Evolutionary conservation across 1,284 basidiomycete species (phyloP).

Genomic region (Pseudomicrostroma phylloplanum): DNA sequence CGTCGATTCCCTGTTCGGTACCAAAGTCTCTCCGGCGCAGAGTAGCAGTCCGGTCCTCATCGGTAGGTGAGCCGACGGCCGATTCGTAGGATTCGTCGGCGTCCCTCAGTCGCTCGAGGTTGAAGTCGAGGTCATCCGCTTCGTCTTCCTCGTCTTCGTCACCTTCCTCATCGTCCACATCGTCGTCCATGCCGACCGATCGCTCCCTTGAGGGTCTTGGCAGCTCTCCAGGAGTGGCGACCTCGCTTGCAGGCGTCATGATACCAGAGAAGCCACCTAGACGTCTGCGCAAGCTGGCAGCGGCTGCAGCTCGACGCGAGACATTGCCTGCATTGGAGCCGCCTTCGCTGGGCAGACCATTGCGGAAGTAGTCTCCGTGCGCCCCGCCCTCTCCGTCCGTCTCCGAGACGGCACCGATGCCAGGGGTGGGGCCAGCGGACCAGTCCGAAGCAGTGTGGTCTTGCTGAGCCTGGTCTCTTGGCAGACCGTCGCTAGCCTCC

Average conservation of each 20-base stretch:
- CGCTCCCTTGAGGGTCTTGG: neutral
- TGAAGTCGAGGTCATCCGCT: neutral
- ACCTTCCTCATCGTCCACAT: neutral
- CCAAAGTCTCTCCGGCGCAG: too few species aligned
- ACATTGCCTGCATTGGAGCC: neutral
- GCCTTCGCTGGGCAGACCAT: neutral
- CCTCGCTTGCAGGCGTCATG: constrained; percentile 2
- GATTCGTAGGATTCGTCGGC: too few species aligned
- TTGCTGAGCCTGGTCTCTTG: neutral
- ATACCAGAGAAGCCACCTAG: neutral
- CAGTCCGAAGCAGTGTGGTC: neutral
- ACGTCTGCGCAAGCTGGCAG: neutral
- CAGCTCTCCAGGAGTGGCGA: neutral
- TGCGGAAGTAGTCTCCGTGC: neutral
- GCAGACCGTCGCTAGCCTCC: neutral
- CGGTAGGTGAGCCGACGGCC: too few species aligned
- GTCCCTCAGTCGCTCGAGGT: too few species aligned
- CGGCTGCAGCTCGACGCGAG: neutral
- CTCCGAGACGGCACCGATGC: neutral
- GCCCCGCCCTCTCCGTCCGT: neutral
- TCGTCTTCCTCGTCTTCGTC: neutral
- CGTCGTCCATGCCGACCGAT: neutral
- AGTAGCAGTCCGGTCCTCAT: too few species aligned
- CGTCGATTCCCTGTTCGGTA: too few species aligned
- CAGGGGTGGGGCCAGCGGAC: neutral